Conservation (phyloP, 179 eudicot species). For the Nepenthes alata region DNA sequence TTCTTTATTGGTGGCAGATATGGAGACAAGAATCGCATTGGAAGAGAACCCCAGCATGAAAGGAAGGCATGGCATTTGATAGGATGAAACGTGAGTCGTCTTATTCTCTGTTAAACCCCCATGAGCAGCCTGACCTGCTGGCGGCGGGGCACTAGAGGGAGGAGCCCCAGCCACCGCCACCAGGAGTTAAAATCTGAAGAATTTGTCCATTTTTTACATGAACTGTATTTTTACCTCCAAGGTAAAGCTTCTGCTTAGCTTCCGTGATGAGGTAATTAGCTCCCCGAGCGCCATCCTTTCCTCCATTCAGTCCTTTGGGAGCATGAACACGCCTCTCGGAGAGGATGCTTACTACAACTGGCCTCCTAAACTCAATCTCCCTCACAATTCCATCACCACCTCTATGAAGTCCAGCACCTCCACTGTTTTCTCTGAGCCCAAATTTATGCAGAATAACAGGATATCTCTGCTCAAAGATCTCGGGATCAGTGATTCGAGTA, state of each 20-base stretch:
- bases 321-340: constrained; percentile 94
- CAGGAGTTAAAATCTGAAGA: constrained; percentile 81
- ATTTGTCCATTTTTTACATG: constrained; percentile 79
- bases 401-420: constrained; percentile 65
- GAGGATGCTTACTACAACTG: constrained; percentile 79
- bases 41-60: too few relatives aligned
- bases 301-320: constrained; percentile 84
- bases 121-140: too few relatives aligned
- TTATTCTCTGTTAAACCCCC: too few relatives aligned
- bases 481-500: constrained; percentile 95
- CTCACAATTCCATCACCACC: constrained; percentile 95
- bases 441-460: constrained; percentile 77
- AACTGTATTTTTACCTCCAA: constrained; percentile 85
- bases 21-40: too few relatives aligned
- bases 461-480: constrained; percentile 96
- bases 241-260: constrained; percentile 52
- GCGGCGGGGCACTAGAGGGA: not conserved
- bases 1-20: too few relatives aligned
- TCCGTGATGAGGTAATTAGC: constrained; percentile 58
- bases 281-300: constrained; percentile 72
- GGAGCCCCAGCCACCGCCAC: constrained; percentile 93
- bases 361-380: constrained; percentile 75
- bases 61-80: too few relatives aligned
- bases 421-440: constrained; percentile 76
- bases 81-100: too few relatives aligned